These are phyloP conservation scores for Cladosporium halotolerans DNA, from an alignment of 2,329 filamentous ascomycete genomes.

Conservation along the genomic window DNA sequence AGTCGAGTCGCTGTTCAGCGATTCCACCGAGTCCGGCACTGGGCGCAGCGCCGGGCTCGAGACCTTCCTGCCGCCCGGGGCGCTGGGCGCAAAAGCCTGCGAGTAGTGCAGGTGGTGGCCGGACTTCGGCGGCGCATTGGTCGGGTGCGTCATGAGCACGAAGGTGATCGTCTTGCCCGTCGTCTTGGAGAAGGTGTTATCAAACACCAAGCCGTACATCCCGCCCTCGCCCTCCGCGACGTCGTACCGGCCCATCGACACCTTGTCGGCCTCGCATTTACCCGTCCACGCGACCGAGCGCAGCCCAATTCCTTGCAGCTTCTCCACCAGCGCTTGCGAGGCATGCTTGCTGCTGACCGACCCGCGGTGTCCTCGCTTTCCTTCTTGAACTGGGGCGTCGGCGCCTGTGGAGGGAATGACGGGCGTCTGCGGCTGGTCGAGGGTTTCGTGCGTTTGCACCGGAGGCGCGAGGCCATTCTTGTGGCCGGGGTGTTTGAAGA, in stretches of 20 bases:
- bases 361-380: conserved; percentile 38
- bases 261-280: conserved; percentile 94
- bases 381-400: conserved; percentile 30
- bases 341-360: conserved; percentile 39
- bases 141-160: conserved; percentile 89
- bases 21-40: conserved; percentile 45
- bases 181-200: conserved; percentile 97
- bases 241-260: conserved; percentile 83
- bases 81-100: conserved; percentile 48
- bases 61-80: conserved; percentile 31
- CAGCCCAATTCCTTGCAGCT: conserved; percentile 56
- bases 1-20: conserved; percentile 36
- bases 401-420: conserved; percentile 19
- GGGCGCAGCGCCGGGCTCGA: conserved; percentile 38
- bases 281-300: conserved; percentile 72
- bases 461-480: conserved; percentile 48
- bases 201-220: conserved; percentile 94
- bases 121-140: conserved; percentile 68
- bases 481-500: conserved; percentile 91
- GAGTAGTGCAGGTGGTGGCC: conserved; percentile 60
- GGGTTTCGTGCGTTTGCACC: conserved; percentile 37
- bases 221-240: conserved; percentile 69
- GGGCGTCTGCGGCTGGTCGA: conserved; percentile 33
- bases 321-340: conserved; percentile 60
- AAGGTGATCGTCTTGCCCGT: conserved; percentile 92